Evolutionary conservation across 192 early-diverging fungal genomes (phyloP), one percentile per base, ranked within the genome.

Genomic region (Mycoemilia scoparia): DNA sequence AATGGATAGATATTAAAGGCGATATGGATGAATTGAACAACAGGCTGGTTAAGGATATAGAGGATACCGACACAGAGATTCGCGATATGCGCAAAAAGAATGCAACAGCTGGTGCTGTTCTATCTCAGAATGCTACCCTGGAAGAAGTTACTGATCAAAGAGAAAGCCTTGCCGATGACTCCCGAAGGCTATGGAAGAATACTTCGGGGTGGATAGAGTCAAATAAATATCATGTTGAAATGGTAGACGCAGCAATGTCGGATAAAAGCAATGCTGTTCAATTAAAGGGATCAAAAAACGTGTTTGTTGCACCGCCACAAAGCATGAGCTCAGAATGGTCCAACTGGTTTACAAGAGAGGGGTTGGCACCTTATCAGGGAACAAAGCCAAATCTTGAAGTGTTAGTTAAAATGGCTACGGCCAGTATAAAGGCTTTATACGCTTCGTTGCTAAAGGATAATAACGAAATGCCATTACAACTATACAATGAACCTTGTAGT

Each of bases 291-390:
- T 32, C 32, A 3, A 29, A 24, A 5, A 40, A 61, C 13, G 28
- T 51, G 34, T 33, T 48, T 0, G 30, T 61, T 40, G 59, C 41
- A 23, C 59, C 59, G 17, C 24, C 58, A 24, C 43, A 51, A n/a
- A 35, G 41, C 21, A 35, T 54, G 43, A 44, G 52, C 10, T 25
- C 21, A 7, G 40, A 43, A 32, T 61, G 59, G 59, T 26, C 59
- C 13, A 19, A 27, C 31, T 61, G 59, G 59, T 41, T 61, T 44
- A 53, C 32, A 0, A 10, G 36, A 20, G 12, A 32, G 17, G 22
- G 31, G 28, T 13, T 22, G 28, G 17, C 12, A 39, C 58, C 58
- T 21, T 61, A 55, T 16, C 36, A 32, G 17, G 53, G 43, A 4
- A 34, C 53, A 6, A 21, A 21, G n/a, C 39, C 56, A 8, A 43